Percentiles rank a stretch among this genome's conserved stretches.
These are phyloP conservation scores for Phytopythium sindhum DNA, from an alignment of 352 stramenopile species.

Conservation along the genomic window DNA sequence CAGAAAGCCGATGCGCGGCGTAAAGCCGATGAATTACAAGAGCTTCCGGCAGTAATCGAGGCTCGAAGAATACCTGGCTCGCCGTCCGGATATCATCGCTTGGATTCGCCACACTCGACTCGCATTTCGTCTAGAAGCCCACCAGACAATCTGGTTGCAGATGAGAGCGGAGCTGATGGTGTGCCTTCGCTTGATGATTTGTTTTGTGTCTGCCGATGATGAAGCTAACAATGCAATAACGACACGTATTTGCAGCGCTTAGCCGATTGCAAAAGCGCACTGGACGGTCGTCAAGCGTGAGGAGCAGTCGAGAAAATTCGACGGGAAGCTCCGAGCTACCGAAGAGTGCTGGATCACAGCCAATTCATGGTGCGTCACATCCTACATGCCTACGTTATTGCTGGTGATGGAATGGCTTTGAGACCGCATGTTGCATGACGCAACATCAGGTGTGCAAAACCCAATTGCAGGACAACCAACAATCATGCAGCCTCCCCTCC, in stretches of 20 bases:
- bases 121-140: background rate
- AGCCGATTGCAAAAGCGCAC: background rate
- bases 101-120: background rate
- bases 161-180: background rate
- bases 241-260: background rate
- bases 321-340: slow-evolving; percentile 4
- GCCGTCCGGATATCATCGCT: background rate
- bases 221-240: background rate
- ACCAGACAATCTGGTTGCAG: background rate
- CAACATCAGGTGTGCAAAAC: background rate
- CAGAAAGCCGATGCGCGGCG: slow-evolving; percentile 22
- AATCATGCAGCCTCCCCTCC: background rate
- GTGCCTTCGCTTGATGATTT: background rate
- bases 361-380: background rate
- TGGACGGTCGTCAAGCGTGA: slow-evolving; percentile 1
- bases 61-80: background rate
- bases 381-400: background rate
- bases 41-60: background rate
- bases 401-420: background rate
- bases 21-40: slow-evolving; percentile 6
- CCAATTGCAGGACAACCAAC: background rate
- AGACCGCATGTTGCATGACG: background rate
- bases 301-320: background rate
- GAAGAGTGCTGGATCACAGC: slow-evolving; percentile 1
- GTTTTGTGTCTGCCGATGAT: background rate